Evolutionary conservation across 2,329 filamentous ascomycete species (phyloP), one percentile per base, ranked within the genome.

Genomic region (Leptographium flavum): DNA sequence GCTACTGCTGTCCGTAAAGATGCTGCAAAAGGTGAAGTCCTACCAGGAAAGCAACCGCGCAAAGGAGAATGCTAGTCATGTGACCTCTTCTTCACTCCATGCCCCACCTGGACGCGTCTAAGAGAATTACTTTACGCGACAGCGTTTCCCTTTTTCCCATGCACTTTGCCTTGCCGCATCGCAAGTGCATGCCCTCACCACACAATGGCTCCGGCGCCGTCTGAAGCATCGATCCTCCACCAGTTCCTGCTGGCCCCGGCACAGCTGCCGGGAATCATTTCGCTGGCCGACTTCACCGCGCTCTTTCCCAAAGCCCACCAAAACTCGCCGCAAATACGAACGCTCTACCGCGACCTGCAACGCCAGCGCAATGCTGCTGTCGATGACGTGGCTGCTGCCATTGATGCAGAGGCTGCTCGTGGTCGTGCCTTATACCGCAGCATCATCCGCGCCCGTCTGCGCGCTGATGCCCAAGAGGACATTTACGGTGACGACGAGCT

Each of bases 221-320:
- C 79, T 38, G 87, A 94, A 65, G 69, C 75, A 46, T 73, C 77
- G 25, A 83, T 94, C 52, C 73, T 94, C 43, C 71, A 71, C 56
- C 81, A 82, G 61, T 93, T 90, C 60, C 76, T 94, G 47, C 73
- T 93, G 31, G 71, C 81, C 27, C 83, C 87, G 13, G 80, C 86
- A 8, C 73, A 82, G 25, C 69, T 94, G 32, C 80, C 83, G 36
- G 74, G 81, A 51, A 74, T 87, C 56, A 68, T 87, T 53, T 80
- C 85, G 8, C 71, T 87, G 39, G 70, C 79, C 47, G 75, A 86
- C 52, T 94, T 94, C 66, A 78, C 76, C 37, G 71, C 79, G 25
- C 71, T 90, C 36, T 92, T 94, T 56, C 86, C 87, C 11, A 74
- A 71, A 42, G 62, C 74, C 33, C 68, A 79, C 42, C 81, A 79